A percentile compares a stretch with the other conserved stretches of the same genome.
phyloP scores from a whole-genome alignment of 2,329 filamentous ascomycete species.

The Ceratocystis destructans region DNA sequence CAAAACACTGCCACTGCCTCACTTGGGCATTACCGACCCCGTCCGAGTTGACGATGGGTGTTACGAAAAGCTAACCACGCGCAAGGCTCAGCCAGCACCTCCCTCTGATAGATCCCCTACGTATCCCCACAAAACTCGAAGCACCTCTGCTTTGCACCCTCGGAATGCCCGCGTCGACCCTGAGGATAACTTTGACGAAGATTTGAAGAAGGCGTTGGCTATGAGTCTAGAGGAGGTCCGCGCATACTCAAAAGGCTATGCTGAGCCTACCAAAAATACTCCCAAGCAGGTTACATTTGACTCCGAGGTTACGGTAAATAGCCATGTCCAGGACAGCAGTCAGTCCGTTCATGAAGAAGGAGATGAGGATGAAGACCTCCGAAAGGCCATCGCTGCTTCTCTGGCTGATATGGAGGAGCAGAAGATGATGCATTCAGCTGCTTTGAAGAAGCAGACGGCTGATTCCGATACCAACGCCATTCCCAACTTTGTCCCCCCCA shows the following conservation, averaged over 20 bases:
- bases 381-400: conserved; percentile 89
- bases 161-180: conserved; percentile 58
- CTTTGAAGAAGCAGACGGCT: conserved; percentile 60
- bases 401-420: conserved; percentile 96
- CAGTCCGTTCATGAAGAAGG: conserved; percentile 36
- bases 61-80: conserved; percentile 76
- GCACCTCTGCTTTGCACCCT: conserved; percentile 65
- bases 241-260: conserved; percentile 58
- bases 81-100: conserved; percentile 30
- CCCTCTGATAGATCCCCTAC: conserved; percentile 38
- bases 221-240: conserved; percentile 96
- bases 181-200: conserved; percentile 86
- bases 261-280: conserved; percentile 39
- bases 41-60: conserved; percentile 95
- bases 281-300: conserved; percentile 22
- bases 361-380: conserved; percentile 84
- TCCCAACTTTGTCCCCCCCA: conserved; percentile 50
- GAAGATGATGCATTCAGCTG: conserved; percentile 76
- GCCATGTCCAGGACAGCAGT: conserved; percentile 27
- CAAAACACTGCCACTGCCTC: conserved; percentile 76
- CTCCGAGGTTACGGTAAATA: conserved; percentile 22
- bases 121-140: conserved; percentile 49
- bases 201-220: conserved; percentile 80
- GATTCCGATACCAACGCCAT: conserved; percentile 31
- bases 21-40: conserved; percentile 79